phyloP scores from a whole-genome alignment of 139 green algal genomes.

The Chlamydomonas applanata region DNA sequence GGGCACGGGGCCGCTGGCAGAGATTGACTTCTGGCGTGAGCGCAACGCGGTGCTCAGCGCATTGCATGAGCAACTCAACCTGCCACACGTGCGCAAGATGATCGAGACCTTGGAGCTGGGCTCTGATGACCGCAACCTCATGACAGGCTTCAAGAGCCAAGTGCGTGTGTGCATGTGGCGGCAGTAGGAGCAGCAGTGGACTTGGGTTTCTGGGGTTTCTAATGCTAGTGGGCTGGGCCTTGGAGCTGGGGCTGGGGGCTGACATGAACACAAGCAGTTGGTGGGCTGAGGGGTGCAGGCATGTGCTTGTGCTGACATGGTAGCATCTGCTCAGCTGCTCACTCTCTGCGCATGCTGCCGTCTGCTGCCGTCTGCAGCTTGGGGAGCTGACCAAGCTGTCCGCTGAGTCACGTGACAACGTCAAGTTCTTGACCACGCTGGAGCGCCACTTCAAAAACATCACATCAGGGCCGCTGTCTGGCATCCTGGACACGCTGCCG shows the following conservation, averaged over 20 bases:
- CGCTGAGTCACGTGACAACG: conserved; percentile 84
- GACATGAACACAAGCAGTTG: no score
- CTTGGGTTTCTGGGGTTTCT: no score
- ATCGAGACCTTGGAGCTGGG: conserved; percentile 58
- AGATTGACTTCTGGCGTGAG: conserved; percentile 88
- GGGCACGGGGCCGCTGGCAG: conserved; percentile 73
- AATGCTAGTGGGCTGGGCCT: no score
- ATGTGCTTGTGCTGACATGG: background rate
- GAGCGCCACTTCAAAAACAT: conserved; percentile 90
- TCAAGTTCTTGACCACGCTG: conserved; percentile 91
- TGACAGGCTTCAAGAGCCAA: conserved; percentile 66
- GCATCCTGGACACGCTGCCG: conserved; percentile 75
- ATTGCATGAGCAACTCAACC: conserved; percentile 85
- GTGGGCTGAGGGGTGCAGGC: no score
- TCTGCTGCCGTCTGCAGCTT: no score
- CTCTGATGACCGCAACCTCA: conserved; percentile 69
- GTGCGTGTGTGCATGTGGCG: background rate
- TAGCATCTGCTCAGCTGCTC: background rate
- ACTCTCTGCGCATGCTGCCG: background rate
- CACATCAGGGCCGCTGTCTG: conserved; percentile 47
- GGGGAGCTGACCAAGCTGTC: conserved; percentile 73
- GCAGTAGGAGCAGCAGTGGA: no score
- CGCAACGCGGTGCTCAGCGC: conserved; percentile 66
- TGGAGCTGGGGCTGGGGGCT: no score
- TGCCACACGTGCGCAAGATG: conserved; percentile 58